phyloP scores from a whole-genome alignment of 2,329 filamentous ascomycete species.

The Alternaria viburni region DNA sequence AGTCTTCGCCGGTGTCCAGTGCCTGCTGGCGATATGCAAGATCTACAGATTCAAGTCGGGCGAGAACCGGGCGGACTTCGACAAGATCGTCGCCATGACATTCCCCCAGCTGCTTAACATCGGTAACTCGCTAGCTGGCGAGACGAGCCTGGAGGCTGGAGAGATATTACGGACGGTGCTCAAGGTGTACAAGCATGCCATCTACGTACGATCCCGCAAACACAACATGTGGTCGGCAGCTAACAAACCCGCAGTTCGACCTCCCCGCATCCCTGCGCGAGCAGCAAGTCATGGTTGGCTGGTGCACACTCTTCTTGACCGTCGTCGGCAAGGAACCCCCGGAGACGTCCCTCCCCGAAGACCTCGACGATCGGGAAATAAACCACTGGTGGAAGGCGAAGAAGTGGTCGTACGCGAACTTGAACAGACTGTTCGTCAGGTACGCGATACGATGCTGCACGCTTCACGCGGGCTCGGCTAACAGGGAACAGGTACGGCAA shows the following conservation, averaged over 20 bases:
- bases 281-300: conserved; percentile 84
- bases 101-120: conserved; percentile 89
- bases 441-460: conserved; percentile 50
- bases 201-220: conserved; percentile 72
- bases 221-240: conserved; percentile 19
- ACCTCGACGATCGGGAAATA: conserved; percentile 82
- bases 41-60: conserved; percentile 94
- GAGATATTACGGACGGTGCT: conserved; percentile 96
- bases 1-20: conserved; percentile 92
- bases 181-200: conserved; percentile 98
- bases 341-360: conserved; percentile 77
- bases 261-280: conserved; percentile 78
- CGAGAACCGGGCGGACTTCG: conserved; percentile 83
- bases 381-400: conserved; percentile 99
- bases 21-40: conserved; percentile 90
- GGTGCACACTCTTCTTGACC: conserved; percentile 93
- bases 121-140: conserved; percentile 85
- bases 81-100: conserved; percentile 88
- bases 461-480: conserved; percentile 33
- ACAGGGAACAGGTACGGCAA: conserved; percentile 79
- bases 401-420: conserved; percentile 98
- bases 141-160: conserved; percentile 90
- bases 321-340: conserved; percentile 87
- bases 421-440: conserved; percentile 95
- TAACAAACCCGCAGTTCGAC: conserved; percentile 71